These are phyloP conservation scores for Vicia sativa DNA, from an alignment of 306 rosid genomes.

Conservation along the genomic window DNA sequence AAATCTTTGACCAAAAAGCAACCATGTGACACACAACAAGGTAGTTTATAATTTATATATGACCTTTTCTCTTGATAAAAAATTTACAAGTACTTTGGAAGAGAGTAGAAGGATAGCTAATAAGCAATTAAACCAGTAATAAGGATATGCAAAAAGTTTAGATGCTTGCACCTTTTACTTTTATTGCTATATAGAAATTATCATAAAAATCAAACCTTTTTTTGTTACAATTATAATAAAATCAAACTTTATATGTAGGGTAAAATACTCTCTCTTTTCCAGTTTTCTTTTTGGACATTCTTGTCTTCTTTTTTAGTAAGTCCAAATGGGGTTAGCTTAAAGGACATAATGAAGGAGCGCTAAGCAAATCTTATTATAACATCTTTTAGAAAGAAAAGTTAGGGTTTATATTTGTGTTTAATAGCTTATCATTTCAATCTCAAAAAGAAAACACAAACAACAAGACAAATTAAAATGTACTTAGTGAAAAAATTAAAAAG, in stretches of 20 bases:
- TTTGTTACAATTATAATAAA: slow-evolving; percentile 40
- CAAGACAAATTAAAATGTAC: slow-evolving; percentile 68
- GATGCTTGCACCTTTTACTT: slow-evolving; percentile 49
- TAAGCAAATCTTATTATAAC: slow-evolving; percentile 48
- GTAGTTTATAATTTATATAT: slow-evolving; percentile 23
- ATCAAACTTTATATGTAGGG: slow-evolving; percentile 65
- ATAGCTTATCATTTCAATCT: slow-evolving; percentile 40
- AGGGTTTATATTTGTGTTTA: slow-evolving; percentile 47
- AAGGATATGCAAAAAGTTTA: slow-evolving; percentile 46
- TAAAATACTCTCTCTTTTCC: slow-evolving; percentile 56
- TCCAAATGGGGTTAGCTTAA: slow-evolving; percentile 56
- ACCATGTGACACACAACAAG: slow-evolving; percentile 37
- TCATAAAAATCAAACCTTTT: slow-evolving; percentile 56
- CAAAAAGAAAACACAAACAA: slow-evolving; percentile 66
- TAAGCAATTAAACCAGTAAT: slow-evolving; percentile 32
- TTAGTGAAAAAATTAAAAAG: slow-evolving; percentile 49
- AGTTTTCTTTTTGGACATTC: slow-evolving; percentile 77
- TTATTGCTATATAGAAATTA: slow-evolving; percentile 38
- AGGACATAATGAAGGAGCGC: slow-evolving; percentile 58
- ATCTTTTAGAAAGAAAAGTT: slow-evolving; percentile 47
- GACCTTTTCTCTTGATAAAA: neutral
- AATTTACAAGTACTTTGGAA: slow-evolving; percentile 16
- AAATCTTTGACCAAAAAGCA: slow-evolving; percentile 34
- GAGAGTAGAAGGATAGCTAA: slow-evolving; percentile 11
- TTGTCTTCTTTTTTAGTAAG: slow-evolving; percentile 56